Conservation (phyloP, 352 stramenopile genomes). For the Phytophthora citricola region DNA sequence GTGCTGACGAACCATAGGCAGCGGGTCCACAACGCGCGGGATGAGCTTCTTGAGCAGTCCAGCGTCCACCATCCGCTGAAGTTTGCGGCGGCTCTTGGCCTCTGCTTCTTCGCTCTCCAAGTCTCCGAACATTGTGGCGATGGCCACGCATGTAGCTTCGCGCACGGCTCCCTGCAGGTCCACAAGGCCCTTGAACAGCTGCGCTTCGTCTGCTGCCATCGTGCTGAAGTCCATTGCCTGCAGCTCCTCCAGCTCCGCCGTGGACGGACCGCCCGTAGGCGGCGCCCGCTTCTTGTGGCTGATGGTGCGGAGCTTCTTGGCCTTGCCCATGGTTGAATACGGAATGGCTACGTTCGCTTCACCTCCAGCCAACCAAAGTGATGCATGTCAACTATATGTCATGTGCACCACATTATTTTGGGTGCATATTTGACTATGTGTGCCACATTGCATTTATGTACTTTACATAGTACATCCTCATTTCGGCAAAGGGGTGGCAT, state of each 20-base stretch:
- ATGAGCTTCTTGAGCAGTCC: constrained; percentile 86
- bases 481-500: not conserved
- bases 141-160: constrained; percentile 84
- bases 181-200: constrained; percentile 78
- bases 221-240: constrained; percentile 46
- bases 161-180: constrained; percentile 83
- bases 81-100: constrained; percentile 57
- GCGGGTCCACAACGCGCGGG: constrained; percentile 81
- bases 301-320: constrained; percentile 86
- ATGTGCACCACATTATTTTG: constrained; percentile 5
- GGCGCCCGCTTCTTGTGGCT: constrained; percentile 86
- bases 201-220: constrained; percentile 61
- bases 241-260: constrained; percentile 68
- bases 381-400: constrained; percentile 15
- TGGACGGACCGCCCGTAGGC: constrained; percentile 63
- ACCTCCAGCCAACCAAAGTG: constrained; percentile 30
- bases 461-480: not conserved
- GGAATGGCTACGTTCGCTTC: constrained; percentile 25
- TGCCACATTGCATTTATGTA: not conserved
- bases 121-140: constrained; percentile 87
- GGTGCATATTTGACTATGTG: too few relatives aligned
- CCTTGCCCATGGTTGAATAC: constrained; percentile 70
- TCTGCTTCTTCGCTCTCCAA: constrained; percentile 65
- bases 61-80: constrained; percentile 80
- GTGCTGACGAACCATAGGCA: constrained; percentile 87